Percentiles rank a stretch among this genome's conserved stretches.
Evolutionary conservation across 345 rosid species (phyloP).

Genomic region (Lepidium didymum): DNA sequence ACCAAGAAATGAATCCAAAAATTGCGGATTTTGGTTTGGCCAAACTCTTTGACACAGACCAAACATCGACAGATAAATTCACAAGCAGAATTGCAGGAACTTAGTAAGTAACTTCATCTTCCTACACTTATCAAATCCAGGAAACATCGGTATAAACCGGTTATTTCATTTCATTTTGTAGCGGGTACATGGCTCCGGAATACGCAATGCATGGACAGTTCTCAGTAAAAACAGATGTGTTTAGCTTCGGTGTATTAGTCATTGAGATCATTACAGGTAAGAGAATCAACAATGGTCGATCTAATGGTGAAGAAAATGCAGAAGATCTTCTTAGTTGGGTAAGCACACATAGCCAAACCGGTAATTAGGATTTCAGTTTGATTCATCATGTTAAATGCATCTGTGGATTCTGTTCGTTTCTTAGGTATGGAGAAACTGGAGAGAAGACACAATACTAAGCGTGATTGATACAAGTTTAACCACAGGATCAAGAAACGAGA

Average conservation of each 20-base stretch:
- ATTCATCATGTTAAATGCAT: not conserved
- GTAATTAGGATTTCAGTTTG: not conserved
- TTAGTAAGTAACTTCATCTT: constrained; percentile 18
- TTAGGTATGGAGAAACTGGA: constrained; percentile 57
- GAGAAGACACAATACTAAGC: constrained; percentile 24
- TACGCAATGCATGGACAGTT: constrained; percentile 8
- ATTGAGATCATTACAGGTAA: constrained; percentile 26
- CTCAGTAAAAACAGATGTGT: constrained; percentile 27
- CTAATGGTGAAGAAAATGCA: constrained; percentile 2
- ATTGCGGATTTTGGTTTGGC: constrained; percentile 62
- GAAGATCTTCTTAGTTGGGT: constrained; percentile 28
- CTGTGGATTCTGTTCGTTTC: not conserved
- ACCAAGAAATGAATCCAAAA: constrained; percentile 44
- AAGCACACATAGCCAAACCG: not conserved
- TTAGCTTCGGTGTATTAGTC: constrained; percentile 30
- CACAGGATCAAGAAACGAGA: constrained; percentile 24
- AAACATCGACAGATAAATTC: constrained; percentile 28
- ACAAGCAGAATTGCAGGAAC: constrained; percentile 45
- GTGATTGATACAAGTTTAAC: constrained; percentile 35
- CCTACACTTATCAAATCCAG: not conserved
- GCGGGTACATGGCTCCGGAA: no score
- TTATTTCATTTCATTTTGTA: not conserved
- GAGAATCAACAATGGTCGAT: constrained; percentile 2
- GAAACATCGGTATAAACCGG: not conserved
- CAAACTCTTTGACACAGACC: constrained; percentile 31